Base-by-base conservation (phyloP, 2,329 filamentous ascomycete species). In the Fusarium sp. region DNA sequence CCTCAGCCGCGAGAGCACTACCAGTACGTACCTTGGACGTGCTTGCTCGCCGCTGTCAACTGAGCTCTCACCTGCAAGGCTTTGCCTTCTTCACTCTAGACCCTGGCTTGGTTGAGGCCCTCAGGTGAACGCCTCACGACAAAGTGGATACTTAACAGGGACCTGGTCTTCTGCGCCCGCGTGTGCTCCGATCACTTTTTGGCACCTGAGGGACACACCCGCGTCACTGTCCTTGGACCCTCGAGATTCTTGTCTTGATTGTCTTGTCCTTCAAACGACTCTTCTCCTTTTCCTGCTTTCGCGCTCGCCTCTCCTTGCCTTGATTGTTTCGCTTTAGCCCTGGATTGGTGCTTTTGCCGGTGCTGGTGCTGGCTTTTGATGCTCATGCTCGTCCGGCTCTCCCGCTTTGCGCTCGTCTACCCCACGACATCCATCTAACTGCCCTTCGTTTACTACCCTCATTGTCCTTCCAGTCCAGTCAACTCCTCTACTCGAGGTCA, bases 71-170 rank as follows among this genome's bases (percentile, higher is more conserved):
- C 59, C 75, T 75, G 69, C 76, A 69, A 72, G 74, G 69, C 76
- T 77, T 62, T 77, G 45, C 50, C 69, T 67, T 65, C 56, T 68
- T 67, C 64, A 67, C 64, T 56, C 63, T 68, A 72, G 76, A 58
- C 63, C 71, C 69, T 77, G 74, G 72, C 61, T 54, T 75, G 66
- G 68, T 74, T 39, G 24, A 68, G 62, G 61, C 61, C 61, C 48
- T 69, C 64, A 50, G 72, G 60, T 67, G 72, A 77, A 77, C 66
- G 66, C 72, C 63, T 75, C 72, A 71, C 35, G 61, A 60, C 48
- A 62, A 61, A 65, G 76, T 79, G 77, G 76, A 73, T 72, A 79
- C 71, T 68, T 67, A 70, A 71, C 77, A 77, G 61, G 77, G 77
- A 48, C 73, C 60, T 65, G 69, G 69, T 57, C 62, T 66, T 73